Base-by-base conservation (phyloP, 352 stramenopile species). In the Pythium folliculosum region DNA sequence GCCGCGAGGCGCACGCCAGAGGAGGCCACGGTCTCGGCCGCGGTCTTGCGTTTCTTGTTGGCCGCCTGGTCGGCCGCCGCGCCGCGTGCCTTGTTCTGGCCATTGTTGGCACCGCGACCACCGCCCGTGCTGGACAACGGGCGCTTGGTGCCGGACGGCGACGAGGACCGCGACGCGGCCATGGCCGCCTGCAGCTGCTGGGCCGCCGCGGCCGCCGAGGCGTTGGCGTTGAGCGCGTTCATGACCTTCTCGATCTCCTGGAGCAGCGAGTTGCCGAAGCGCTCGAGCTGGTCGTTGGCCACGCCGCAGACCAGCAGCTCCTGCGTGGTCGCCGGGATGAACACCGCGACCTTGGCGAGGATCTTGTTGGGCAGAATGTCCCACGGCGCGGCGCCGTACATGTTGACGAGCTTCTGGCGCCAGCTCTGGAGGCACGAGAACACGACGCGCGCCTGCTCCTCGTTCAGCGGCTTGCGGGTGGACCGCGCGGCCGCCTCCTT, bases 341-440 rank as follows among this genome's bases (percentile, higher is more conserved):
- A 83, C 13, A 90, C 73, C 5, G 86, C 81, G 25, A 94, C 77
- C 58, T 89, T 88, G n/a, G 84, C 86, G 21, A 94, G 65, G 37
- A 83, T 81, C 48, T 84, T 68, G 67, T 90, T 94, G 52, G 86
- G 76, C 52, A 92, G 23, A 44, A 94, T 90, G 22, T 92, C 86
- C 79, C 78, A 91, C 13, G 86, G 86, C 12, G 76, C 75, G 10
- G 88, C 71, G 50, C 81, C 79, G 44, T 89, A 88, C 67, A 87
- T 82, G 65, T 87, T 84, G 21, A 94, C 86, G 7, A 91, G 77
- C 70, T 90, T 89, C 64, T 91, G 83, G 10, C 86, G 81, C 86
- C 86, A 94, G 23, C 70, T 84, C 71, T 94, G 86, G 44, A 94
- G 65, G 59, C 84, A 86, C 51, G 84, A 81, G 55, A 90, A 94